Conservation (phyloP, 169 alveolate genomes). For the Plasmodium reichenowi region DNA sequence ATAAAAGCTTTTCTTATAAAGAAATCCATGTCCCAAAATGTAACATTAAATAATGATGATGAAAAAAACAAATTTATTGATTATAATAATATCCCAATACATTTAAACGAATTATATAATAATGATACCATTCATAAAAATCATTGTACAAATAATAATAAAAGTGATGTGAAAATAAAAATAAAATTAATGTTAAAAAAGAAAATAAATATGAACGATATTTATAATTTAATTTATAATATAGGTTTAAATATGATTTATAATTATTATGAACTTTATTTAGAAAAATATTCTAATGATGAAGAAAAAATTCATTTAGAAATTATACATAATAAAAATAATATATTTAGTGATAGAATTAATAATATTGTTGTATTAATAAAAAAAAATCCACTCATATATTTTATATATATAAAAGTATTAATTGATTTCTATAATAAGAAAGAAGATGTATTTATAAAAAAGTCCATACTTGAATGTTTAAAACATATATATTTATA, state of each 20-base stretch:
- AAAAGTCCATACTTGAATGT: conserved; percentile 59
- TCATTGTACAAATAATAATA: background rate
- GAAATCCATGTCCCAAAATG: background rate
- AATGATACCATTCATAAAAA: background rate
- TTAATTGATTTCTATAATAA: conserved; percentile 44
- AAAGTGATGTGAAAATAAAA: background rate
- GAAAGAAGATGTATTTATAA: conserved; percentile 39
- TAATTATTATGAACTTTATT: conserved; percentile 4
- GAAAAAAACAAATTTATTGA: conserved; percentile 2
- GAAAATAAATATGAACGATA: conserved; percentile 27
- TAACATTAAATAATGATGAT: conserved; percentile 2
- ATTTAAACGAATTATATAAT: conserved; percentile 26
- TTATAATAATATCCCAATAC: conserved; percentile 21
- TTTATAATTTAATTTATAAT: conserved; percentile 27
- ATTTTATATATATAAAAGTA: conserved; percentile 48
- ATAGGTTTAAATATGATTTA: conserved; percentile 53
- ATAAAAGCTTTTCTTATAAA: conserved; percentile 47
- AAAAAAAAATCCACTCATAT: conserved; percentile 62
- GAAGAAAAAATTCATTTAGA: conserved; percentile 65
- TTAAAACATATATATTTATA: conserved; percentile 65
- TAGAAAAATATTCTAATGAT: conserved; percentile 58
- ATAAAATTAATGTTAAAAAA: conserved; percentile 31
- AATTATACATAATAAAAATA: conserved; percentile 51
- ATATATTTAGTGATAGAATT: conserved; percentile 64
- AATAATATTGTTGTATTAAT: conserved; percentile 67